A percentile compares a stretch with the other conserved stretches of the same genome.
phyloP scores from a whole-genome alignment of 1,139 yeast genomes.

The Magnusiomyces fungicola region DNA sequence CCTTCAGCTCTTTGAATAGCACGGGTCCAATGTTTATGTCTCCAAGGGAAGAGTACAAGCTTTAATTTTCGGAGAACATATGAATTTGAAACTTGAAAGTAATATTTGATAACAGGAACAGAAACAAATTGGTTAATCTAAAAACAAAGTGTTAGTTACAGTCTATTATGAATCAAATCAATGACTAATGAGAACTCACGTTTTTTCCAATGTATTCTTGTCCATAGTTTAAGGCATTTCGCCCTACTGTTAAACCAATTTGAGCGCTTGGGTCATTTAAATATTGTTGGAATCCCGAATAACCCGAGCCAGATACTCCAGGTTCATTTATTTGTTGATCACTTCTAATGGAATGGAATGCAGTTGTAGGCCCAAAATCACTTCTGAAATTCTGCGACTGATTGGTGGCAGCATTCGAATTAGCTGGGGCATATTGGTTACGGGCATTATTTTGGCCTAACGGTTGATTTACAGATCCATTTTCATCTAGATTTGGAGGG shows the following conservation, averaged over 20 bases:
- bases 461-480: constrained; percentile 4
- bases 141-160: constrained; percentile 1
- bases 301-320: constrained; percentile 17
- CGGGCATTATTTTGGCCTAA: no score
- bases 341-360: constrained; percentile 9
- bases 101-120: constrained; percentile 56
- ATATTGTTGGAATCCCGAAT: constrained; percentile 16
- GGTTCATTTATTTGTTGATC: constrained; percentile 14
- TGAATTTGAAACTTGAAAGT: constrained; percentile 85
- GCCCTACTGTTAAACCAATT: constrained; percentile 85
- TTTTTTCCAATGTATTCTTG: constrained; percentile 72
- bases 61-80: constrained; percentile 72
- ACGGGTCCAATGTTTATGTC: constrained; percentile 56
- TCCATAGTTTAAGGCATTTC: constrained; percentile 62
- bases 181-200: constrained; percentile 30
- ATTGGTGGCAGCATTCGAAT: constrained; percentile 11
- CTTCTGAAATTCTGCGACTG: no score
- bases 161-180: background rate
- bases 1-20: constrained; percentile 32
- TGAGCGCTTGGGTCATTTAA: constrained; percentile 76
- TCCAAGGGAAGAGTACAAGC: constrained; percentile 78
- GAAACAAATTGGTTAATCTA: constrained; percentile 29
- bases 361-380: constrained; percentile 4
- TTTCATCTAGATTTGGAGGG: constrained; percentile 30
- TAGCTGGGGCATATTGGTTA: constrained; percentile 19